Evolutionary conservation across 1,284 basidiomycete genomes (phyloP).

Genomic region (Violaceomyces palustris): DNA sequence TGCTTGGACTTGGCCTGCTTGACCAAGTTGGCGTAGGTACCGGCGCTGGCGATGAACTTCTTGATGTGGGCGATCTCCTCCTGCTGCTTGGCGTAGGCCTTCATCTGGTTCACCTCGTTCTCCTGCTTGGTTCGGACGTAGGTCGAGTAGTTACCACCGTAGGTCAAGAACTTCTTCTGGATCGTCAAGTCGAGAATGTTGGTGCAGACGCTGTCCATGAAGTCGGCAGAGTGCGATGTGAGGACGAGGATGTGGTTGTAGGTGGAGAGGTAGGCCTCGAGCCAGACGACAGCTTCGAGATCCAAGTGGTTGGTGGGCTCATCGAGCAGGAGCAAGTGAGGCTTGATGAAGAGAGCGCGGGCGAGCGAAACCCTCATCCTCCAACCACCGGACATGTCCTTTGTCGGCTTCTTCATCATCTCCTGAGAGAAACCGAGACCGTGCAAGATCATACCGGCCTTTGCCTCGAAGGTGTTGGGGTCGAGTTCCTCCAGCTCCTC

Average conservation of each 20-base stretch:
- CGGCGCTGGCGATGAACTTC: constrained; percentile 92
- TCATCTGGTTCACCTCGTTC: constrained; percentile 99
- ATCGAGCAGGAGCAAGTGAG: constrained; percentile 86
- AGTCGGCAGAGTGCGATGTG: constrained; percentile 94
- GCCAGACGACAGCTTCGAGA: constrained; percentile 95
- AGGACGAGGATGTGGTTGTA: constrained; percentile 94
- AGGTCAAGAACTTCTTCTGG: constrained; percentile 79
- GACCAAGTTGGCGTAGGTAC: constrained; percentile 97
- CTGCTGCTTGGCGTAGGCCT: constrained; percentile 96
- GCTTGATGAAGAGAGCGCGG: constrained; percentile 90
- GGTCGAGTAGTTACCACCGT: constrained; percentile 92
- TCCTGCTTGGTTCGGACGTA: constrained; percentile 93
- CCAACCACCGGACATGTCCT: constrained; percentile 99
- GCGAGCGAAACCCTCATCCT: constrained; percentile 97
- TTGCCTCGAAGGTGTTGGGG: constrained; percentile 88
- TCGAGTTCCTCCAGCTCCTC: constrained; percentile 97
- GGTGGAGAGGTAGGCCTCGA: constrained; percentile 93
- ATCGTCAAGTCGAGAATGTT: constrained; percentile 94
- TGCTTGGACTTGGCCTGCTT: constrained; percentile 99
- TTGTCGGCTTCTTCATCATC: constrained; percentile 96
- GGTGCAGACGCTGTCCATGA: constrained; percentile 81
- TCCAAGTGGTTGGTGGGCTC: constrained; percentile 73
- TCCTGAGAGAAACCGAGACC: constrained; percentile 85
- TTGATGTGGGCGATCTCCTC: constrained; percentile 98
- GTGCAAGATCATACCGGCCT: constrained; percentile 90